Percentiles rank a stretch among this genome's conserved stretches.
These are phyloP conservation scores for Cutaneotrichosporon mucoides DNA, from an alignment of 1,284 basidiomycete species.

Conservation along the genomic window DNA sequence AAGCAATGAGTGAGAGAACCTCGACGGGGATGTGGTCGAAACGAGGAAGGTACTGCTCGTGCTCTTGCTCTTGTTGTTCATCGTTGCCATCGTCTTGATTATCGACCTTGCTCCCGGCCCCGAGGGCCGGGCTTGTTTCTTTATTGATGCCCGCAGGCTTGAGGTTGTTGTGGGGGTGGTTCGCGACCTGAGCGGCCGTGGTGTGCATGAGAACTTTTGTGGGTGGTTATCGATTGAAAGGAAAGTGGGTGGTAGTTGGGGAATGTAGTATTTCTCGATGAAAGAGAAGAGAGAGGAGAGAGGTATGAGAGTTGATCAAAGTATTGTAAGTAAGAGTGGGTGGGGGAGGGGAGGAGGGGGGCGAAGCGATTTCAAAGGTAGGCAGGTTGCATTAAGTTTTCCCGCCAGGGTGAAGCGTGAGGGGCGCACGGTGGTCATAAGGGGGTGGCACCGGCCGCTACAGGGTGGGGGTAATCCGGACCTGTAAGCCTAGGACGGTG, in stretches of 20 bases:
- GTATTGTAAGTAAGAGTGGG: too few species aligned
- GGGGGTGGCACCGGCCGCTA: too few species aligned
- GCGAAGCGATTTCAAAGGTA: too few species aligned
- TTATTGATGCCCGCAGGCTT: neutral
- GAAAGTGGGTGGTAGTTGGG: neutral
- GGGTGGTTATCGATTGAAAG: neutral
- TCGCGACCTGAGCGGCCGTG: slow-evolving; percentile 6
- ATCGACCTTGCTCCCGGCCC: neutral
- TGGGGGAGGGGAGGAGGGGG: too few species aligned
- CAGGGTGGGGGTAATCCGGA: too few species aligned
- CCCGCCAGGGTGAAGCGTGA: too few species aligned
- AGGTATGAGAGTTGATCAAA: too few species aligned
- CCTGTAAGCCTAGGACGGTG: too few species aligned
- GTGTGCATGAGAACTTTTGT: slow-evolving; percentile 6
- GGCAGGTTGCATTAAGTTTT: too few species aligned
- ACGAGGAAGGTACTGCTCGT: slow-evolving; percentile 1
- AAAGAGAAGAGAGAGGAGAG: neutral
- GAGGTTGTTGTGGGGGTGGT: neutral
- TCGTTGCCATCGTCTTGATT: neutral
- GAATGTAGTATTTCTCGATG: neutral
- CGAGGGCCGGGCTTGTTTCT: neutral
- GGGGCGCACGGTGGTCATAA: too few species aligned
- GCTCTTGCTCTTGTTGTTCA: neutral
- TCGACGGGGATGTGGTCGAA: slow-evolving; percentile 45
- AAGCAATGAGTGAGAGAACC: slow-evolving; percentile 34